A percentile compares a stretch with the other conserved stretches of the same genome.
Evolutionary conservation across 2,329 filamentous ascomycete genomes (phyloP).

Genomic region (Ustulina deusta): DNA sequence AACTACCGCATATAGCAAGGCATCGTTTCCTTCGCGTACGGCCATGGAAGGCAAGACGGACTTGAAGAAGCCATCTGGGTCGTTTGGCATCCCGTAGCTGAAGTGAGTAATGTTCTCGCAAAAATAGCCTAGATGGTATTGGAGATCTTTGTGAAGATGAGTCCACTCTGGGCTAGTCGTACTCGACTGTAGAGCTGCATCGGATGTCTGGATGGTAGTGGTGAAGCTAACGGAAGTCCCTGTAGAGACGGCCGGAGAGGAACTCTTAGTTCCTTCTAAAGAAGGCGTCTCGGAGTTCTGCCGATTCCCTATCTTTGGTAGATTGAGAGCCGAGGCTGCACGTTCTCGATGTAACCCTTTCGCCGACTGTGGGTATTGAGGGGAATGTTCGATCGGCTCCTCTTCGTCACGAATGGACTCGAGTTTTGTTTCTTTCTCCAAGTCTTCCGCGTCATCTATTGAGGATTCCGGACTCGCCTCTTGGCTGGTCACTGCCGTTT

Average conservation of each 20-base stretch:
- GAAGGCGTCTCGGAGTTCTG: slow-evolving; percentile 67
- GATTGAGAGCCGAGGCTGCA: slow-evolving; percentile 54
- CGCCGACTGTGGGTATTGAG: slow-evolving; percentile 39
- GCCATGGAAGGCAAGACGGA: slow-evolving; percentile 78
- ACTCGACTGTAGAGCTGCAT: slow-evolving; percentile 47
- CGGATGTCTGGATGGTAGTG: slow-evolving; percentile 49
- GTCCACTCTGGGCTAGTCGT: slow-evolving; percentile 61
- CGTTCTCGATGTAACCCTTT: slow-evolving; percentile 53
- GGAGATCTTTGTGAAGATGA: slow-evolving; percentile 75
- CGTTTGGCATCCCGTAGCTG: slow-evolving; percentile 83
- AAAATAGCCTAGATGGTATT: slow-evolving; percentile 83
- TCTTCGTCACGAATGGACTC: slow-evolving; percentile 68
- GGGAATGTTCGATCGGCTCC: slow-evolving; percentile 56
- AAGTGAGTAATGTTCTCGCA: slow-evolving; percentile 80
- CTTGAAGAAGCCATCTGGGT: slow-evolving; percentile 79
- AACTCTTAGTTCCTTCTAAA: slow-evolving; percentile 62
- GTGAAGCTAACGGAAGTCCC: slow-evolving; percentile 55
- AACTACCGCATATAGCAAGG: slow-evolving; percentile 86
- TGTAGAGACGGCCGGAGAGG: slow-evolving; percentile 65
- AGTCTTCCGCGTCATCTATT: slow-evolving; percentile 63
- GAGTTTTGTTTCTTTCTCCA: slow-evolving; percentile 59
- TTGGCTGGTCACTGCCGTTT: slow-evolving; percentile 53
- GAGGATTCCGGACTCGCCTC: slow-evolving; percentile 66
- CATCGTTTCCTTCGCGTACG: slow-evolving; percentile 73
- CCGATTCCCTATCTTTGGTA: slow-evolving; percentile 54